Evolutionary conservation across 2,329 filamentous ascomycete genomes (phyloP), one percentile per base, ranked within the genome.

Genomic region (Trichoderma citrinoviride): DNA sequence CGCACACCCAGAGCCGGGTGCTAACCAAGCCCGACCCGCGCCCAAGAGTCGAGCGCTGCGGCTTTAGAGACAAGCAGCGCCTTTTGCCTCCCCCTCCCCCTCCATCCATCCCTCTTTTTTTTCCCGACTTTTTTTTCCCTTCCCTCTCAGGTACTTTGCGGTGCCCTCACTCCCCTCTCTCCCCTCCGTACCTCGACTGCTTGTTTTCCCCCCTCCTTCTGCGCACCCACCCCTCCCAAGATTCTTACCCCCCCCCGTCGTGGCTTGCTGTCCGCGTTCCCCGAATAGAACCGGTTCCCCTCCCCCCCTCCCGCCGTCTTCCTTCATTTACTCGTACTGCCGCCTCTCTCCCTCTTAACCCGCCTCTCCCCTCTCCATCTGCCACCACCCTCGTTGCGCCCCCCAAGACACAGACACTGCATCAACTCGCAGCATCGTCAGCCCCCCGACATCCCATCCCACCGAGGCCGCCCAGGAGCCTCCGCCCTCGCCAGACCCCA

Each of bases 391-490:
- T 44, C 50, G 58, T 61, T 56, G 55, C 61, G 46, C 33, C 33
- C 56, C 62, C 68, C 69, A 70, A 27, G 27, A 70, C 68, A 71
- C 33, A 37, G 33, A 37, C 33, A 70, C 69, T 69, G 68, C 74
- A 71, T 67, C 54, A 64, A 60, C 56, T 61, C 49, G 66, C 67
- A 56, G 66, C 40, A 72, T 70, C 70, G 70, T 68, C 62, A 67
- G 67, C 67, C 71, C 68, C 61, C 67, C 67, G 66, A 69, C 70
- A 70, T 46, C n/a, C 54, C 19, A 33, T 47, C 37, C n/a, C n/a
- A 21, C 15, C 70, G 70, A 77, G 73, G 74, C 71, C 67, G 68
- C 57, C 41, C 27, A 27, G 71, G 66, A 73, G 72, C 74, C 75
- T 75, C 71, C 67, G 54, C 67, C 64, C 68, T 67, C 58, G 66